Percentiles rank a stretch among this genome's conserved stretches.
Conservation (phyloP, 345 rosid genomes). For the Acer negundo region DNA sequence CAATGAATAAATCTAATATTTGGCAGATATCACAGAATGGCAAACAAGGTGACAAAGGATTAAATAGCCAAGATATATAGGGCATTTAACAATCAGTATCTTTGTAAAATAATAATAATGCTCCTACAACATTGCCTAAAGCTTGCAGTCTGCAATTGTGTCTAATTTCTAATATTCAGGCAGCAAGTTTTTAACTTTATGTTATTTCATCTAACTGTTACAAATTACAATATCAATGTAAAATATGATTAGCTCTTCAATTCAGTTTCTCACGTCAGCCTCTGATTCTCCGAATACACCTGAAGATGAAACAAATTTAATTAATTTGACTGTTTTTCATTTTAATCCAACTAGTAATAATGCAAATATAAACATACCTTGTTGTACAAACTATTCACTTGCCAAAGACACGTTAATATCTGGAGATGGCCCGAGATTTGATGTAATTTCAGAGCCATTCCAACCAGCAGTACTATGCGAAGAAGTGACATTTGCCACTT, state of each 20-base stretch:
- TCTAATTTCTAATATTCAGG: constrained; percentile 7
- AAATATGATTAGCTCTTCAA: constrained; percentile 13
- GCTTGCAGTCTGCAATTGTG: constrained; percentile 6
- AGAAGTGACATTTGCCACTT: constrained; percentile 13
- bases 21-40: not conserved
- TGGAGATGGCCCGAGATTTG: constrained; percentile 44
- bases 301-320: not conserved
- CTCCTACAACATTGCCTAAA: not conserved
- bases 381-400: constrained; percentile 35
- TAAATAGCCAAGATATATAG: not conserved
- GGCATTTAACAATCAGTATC: not conserved
- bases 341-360: not conserved
- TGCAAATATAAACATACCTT: constrained; percentile 2
- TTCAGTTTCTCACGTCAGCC: constrained; percentile 16
- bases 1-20: too few species aligned
- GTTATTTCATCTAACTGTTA: constrained; percentile 13
- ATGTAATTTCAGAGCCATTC: constrained; percentile 34
- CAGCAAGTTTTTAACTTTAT: constrained; percentile 1
- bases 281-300: not conserved
- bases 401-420: constrained; percentile 51
- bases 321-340: not conserved
- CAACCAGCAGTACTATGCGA: constrained; percentile 19
- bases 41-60: not conserved
- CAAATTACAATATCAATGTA: constrained; percentile 18
- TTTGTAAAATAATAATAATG: too few species aligned